Evolutionary conservation across 805 yeast species (phyloP), one percentile per base, ranked within the genome.

Genomic region (Cyberlindnera saturnus): DNA sequence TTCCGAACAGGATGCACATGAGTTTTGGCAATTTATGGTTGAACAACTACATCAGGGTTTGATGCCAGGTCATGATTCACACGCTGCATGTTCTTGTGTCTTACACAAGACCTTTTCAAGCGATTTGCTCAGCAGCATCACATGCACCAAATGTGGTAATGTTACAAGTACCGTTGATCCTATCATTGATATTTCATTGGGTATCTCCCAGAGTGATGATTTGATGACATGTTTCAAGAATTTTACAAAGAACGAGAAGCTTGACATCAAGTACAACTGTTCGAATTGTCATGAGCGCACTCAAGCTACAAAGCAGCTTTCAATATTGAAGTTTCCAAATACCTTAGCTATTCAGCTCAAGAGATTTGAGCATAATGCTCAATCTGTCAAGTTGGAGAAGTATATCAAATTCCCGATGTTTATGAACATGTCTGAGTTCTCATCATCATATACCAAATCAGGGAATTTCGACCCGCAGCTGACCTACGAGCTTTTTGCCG

Each of bases 1-100:
- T 52, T 84, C 93, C 31, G 97, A 93, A 63, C 99, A 93, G 64
- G 99, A 93, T 61, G 98, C 99, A 0, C 99, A 93, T 64, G 99
- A 93, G 63, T 93, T 91, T 63, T 83, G 95, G 83, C 97, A 93
- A 60, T 90, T 91, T 60, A 58, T 91, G 26, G 70, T 91, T 32
- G 86, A 91, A 62, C 95, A 89, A 63, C 64, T 93, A 44, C 99
- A 93, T 44, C 55, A 58, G 33, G 71, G 65, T 31, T 52, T 62
- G 23, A 51, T 48, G 15, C 28, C 17, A 17, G 47, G 51, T 28
- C 36, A 29, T 34, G 43, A 36, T 34, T 40, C 42, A 40, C 48
- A 49, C 30, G 29, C 46, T 1, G 34, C 50, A 4, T 93, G 99
- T 64, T 62, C 72, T 13, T 93, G 99, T 63, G 74, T 90, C 16